Base-by-base conservation (phyloP, 1,284 basidiomycete genomes). In the Cryptococcus hybrid region DNA sequence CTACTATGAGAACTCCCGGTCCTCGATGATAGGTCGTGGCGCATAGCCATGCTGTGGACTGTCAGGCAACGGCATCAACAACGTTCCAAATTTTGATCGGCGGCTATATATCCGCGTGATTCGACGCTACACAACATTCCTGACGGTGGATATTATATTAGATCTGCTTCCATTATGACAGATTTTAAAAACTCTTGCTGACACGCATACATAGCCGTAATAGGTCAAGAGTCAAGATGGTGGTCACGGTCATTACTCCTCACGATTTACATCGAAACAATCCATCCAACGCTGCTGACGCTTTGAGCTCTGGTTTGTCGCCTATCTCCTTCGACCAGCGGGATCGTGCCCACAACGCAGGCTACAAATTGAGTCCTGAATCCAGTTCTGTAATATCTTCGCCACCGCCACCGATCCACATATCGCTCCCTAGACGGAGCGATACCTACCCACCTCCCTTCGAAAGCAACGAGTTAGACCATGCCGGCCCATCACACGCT, bases 401-500 rank as follows among this genome's bases (percentile, higher is more conserved):
- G n/a, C 35, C 47, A 13, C 18, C 11, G 9, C 18, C 35, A 35
- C n/a, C 40, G 11, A n/a, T 42, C 40, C n/a, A 9, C n/a, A 24
- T 24, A 24, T 24, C 24, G 24, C 24, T 24, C 24, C 24, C 24
- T 24, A 24, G 24, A 24, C 24, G 24, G 24, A 24, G 24, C 24
- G 24, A 24, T 24, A 24, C 24, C 24, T 24, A 24, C 24, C n/a
- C 40, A n/a, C 40, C 40, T 11, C 40, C 40, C n/a, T 9, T 42
- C n/a, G 40, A 42, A 11, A 42, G 40, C 11, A 42, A 42, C n/a
- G 48, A 50, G 35, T 15, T 35, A 11, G 37, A 11, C 7, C 34
- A 50, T 38, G 48, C 48, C 9, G 48, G 48, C 9, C 48, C 48
- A 38, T 50, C 48, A 50, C 35, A 50, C 38, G 9, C 64, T 4